These are phyloP conservation scores for Penicillium sp. DNA, from an alignment of 2,329 filamentous ascomycete species.

Conservation along the genomic window DNA sequence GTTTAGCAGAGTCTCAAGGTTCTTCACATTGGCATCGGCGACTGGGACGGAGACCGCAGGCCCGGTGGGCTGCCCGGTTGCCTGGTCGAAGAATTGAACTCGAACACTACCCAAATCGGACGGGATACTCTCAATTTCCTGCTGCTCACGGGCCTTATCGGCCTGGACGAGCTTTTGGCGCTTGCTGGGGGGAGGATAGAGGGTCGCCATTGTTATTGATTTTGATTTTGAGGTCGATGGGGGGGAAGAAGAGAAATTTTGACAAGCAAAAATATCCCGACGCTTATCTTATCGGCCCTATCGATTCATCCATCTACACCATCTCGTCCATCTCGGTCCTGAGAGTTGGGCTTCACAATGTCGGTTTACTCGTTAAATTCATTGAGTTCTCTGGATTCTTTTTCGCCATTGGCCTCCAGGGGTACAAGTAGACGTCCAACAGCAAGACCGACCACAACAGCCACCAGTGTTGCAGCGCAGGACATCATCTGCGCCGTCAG, in stretches of 20 bases:
- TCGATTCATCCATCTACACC: constrained; percentile 4
- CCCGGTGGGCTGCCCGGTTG: constrained; percentile 63
- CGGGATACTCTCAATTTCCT: constrained; percentile 66
- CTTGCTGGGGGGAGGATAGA: constrained; percentile 82
- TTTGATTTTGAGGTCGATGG: constrained; percentile 19
- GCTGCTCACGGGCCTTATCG: constrained; percentile 69
- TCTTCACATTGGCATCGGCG: constrained; percentile 81
- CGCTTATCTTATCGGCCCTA: constrained; percentile 24
- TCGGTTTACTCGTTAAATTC: constrained; percentile 10
- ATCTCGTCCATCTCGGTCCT: neutral
- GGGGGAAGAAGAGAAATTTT: constrained; percentile 17
- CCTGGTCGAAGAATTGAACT: constrained; percentile 85
- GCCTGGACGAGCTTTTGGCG: constrained; percentile 74
- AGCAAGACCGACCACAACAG: constrained; percentile 54
- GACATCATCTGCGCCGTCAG: constrained; percentile 83
- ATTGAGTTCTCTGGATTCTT: constrained; percentile 14
- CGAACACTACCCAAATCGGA: constrained; percentile 72
- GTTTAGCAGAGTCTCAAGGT: constrained; percentile 82
- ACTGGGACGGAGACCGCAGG: constrained; percentile 73
- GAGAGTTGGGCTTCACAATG: constrained; percentile 8
- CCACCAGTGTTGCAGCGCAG: constrained; percentile 58
- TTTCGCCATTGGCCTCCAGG: constrained; percentile 22
- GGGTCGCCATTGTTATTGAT: constrained; percentile 65
- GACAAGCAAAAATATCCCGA: constrained; percentile 7
- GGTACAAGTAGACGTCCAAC: constrained; percentile 48